Base-by-base conservation (phyloP, 208 protist species). In the Lotmaria passim region DNA sequence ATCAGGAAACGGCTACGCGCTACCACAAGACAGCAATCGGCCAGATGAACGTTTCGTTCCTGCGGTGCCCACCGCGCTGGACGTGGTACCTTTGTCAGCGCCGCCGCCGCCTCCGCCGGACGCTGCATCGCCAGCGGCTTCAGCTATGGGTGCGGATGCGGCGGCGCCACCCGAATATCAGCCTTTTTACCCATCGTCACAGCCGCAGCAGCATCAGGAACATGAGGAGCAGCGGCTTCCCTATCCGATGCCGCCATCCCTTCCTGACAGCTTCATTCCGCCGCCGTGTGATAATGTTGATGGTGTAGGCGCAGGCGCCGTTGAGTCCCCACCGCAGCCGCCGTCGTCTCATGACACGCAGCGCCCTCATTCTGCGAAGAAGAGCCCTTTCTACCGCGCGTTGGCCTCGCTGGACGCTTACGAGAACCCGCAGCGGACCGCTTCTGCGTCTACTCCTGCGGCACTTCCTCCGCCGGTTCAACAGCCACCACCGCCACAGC, bases 401-500 rank as follows among this genome's bases (percentile, higher is more conserved):
- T 24, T 64, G 30, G 59, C 59, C 1, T 64, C 44, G 1, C 0
- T 64, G 44, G 59, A 64, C 21, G 26, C 44, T 3, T 64, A 64
- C 59, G 59, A 64, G 30, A 17, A 41, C n/a, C 44, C 44, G 7
- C 26, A 3, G 8, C 0, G n/a, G 30, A 24, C 44, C 2, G 41
- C 3, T 31, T 7, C 41, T 41, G 23, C 8, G 24, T 6, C 38
- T 11, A 2, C 26, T 24, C 7, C 5, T 10, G 6, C 30, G 11
- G 21, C n/a, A 44, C 7, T 7, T 17, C 38, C 52, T n/a, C 33
- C 50, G 44, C 44, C 17, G 28, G 51, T 30, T 56, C 51, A 56
- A 30, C 28, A 33, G 30, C 4, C 51, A 21, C 55, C 33, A 14
- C 44, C 31, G 4, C 8, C 3, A 14, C 59, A 51, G 59, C 43